A percentile compares a stretch with the other conserved stretches of the same genome.
These are phyloP conservation scores for Saccharomycopsis amapae DNA, from an alignment of 805 yeast genomes.

Conservation along the genomic window DNA sequence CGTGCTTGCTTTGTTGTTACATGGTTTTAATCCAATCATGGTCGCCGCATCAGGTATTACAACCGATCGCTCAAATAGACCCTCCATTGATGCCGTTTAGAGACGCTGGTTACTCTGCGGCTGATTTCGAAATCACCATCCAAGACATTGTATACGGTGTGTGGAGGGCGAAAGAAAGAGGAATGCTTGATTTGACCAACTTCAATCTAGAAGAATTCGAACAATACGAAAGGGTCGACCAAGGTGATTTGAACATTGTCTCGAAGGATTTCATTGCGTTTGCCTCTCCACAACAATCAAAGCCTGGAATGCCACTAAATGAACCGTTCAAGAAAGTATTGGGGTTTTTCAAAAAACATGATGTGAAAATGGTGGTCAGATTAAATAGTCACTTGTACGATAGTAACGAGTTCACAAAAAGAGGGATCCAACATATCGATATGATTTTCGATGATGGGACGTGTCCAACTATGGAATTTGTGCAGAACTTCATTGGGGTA, in stretches of 20 bases:
- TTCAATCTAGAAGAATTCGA: constrained; percentile 93
- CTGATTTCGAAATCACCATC: constrained; percentile 87
- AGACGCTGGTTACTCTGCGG: constrained; percentile 95
- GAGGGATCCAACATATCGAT: constrained; percentile 84
- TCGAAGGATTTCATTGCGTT: constrained; percentile 95
- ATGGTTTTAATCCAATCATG: constrained; percentile 93
- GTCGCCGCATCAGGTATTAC: constrained; percentile 97
- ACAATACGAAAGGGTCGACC: constrained; percentile 89
- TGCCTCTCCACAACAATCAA: constrained; percentile 85
- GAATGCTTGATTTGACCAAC: constrained; percentile 71
- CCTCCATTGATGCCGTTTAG: constrained; percentile 94
- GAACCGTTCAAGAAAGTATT: constrained; percentile 75
- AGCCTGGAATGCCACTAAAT: constrained; percentile 25
- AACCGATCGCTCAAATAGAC: constrained; percentile 84
- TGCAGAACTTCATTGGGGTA: constrained; percentile 88
- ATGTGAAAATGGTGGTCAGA: constrained; percentile 86
- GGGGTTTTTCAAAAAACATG: constrained; percentile 60
- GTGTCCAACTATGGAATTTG: constrained; percentile 91
- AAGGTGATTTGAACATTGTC: constrained; percentile 89
- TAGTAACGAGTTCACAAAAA: constrained; percentile 69
- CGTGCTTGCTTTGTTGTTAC: constrained; percentile 88
- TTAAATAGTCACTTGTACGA: constrained; percentile 89
- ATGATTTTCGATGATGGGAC: constrained; percentile 98
- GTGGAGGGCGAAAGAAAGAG: constrained; percentile 95
- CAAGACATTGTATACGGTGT: constrained; percentile 95